Evolutionary conservation across 805 yeast species (phyloP).

Genomic region (Lipomyces orientalis): DNA sequence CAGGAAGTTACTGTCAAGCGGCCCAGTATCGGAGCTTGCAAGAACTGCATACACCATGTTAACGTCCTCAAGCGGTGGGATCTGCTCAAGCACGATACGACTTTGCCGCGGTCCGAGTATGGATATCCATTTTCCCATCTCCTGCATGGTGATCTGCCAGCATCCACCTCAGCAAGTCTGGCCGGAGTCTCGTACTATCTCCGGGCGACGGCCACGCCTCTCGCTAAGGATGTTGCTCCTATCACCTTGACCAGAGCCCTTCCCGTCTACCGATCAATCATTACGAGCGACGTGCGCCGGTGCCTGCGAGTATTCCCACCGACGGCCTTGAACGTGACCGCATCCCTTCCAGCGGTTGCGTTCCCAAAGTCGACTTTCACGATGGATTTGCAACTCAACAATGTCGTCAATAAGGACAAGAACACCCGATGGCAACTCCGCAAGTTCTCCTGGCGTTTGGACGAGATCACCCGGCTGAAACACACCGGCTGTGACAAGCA

Average conservation of each 20-base stretch:
- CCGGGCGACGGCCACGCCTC: conserved; percentile 54
- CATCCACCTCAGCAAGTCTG: conserved; percentile 62
- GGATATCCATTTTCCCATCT: conserved; percentile 92
- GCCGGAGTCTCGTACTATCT: conserved; percentile 78
- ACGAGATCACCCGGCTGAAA: conserved; percentile 74
- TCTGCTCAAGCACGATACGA: conserved; percentile 63
- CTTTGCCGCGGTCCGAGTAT: conserved; percentile 72
- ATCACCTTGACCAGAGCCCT: conserved; percentile 64
- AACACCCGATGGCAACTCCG: conserved; percentile 88
- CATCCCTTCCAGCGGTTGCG: conserved; percentile 84
- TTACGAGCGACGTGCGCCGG: conserved; percentile 82
- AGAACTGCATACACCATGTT: conserved; percentile 59
- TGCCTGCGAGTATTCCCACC: conserved; percentile 95
- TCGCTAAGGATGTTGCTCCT: conserved; percentile 41
- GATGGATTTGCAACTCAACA: conserved; percentile 78
- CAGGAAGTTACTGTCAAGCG: conserved; percentile 71
- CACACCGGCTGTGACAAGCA: conserved; percentile 58
- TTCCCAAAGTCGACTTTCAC: conserved; percentile 88
- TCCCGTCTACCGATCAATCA: conserved; percentile 73
- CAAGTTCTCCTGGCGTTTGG: conserved; percentile 84
- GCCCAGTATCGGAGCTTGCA: conserved; percentile 68
- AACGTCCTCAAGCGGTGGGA: conserved; percentile 88
- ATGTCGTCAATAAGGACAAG: conserved; percentile 48
- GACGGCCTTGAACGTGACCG: conserved; percentile 84
- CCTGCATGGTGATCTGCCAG: conserved; percentile 86